Percentiles rank a stretch among this genome's conserved stretches.
phyloP scores from a whole-genome alignment of 2,329 filamentous ascomycete species.

The Pseudogymnoascus sp. region DNA sequence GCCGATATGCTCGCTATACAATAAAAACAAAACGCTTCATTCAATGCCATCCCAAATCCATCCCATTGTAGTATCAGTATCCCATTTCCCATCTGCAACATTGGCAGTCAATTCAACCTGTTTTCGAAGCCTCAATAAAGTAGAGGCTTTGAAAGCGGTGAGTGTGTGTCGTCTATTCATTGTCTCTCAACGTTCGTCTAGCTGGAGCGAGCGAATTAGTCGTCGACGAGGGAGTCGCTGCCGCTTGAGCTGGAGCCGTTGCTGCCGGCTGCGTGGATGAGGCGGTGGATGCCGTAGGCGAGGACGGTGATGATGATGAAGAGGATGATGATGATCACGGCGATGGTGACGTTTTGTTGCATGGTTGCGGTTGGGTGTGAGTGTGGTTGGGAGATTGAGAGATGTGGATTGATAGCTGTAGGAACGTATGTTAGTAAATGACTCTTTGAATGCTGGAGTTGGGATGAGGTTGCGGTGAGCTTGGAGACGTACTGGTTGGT shows the following conservation, averaged over 20 bases:
- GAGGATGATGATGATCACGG: conserved; percentile 58
- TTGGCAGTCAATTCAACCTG: not conserved
- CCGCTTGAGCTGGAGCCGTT: conserved; percentile 13
- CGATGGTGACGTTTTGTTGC: conserved; percentile 60
- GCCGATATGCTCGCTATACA: conserved; percentile 7
- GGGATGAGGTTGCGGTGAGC: not conserved
- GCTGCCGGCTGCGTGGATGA: conserved; percentile 41
- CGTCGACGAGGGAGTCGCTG: conserved; percentile 8
- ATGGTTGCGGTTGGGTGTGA: conserved; percentile 33
- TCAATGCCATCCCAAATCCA: not conserved
- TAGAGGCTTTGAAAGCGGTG: too few relatives aligned
- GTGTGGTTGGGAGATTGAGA: conserved; percentile 1
- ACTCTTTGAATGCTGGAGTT: not conserved
- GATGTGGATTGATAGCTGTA: not conserved
- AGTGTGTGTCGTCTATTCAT: not conserved
- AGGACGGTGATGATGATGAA: conserved; percentile 53
- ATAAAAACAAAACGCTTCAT: not conserved
- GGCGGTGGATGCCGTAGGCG: conserved; percentile 54
- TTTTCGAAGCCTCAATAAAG: not conserved
- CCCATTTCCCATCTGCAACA: not conserved
- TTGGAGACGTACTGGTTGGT: not conserved
- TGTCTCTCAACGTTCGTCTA: not conserved
- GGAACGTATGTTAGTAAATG: not conserved
- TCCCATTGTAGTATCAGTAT: not conserved
- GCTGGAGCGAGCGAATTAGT: not conserved